phyloP scores from a whole-genome alignment of 140 eudicot genomes.

The Erigeron philadelphicus region DNA sequence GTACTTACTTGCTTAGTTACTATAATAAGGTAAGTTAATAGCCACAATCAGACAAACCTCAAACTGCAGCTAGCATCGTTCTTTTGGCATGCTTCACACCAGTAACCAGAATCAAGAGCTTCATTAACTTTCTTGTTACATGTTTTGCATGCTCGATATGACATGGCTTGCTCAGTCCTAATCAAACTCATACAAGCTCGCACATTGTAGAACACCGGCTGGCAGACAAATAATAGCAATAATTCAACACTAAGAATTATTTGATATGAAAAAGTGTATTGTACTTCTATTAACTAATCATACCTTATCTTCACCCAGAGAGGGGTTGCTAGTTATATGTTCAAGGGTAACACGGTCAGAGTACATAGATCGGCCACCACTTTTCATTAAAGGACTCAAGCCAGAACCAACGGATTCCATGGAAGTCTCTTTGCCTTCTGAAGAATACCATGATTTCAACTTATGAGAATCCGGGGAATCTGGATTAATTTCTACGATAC shows the following conservation, averaged over 20 bases:
- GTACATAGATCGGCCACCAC: constrained; percentile 59
- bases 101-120: constrained; percentile 76
- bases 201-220: constrained; percentile 66
- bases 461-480: constrained; percentile 71
- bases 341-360: constrained; percentile 63
- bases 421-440: constrained; percentile 78
- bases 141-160: constrained; percentile 87
- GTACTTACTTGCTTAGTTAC: not conserved
- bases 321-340: constrained; percentile 61
- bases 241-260: not conserved
- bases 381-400: constrained; percentile 40
- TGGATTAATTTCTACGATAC: constrained; percentile 59
- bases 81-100: constrained; percentile 92
- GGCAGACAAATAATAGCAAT: constrained; percentile 10
- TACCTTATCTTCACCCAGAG: constrained; percentile 85
- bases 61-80: constrained; percentile 57
- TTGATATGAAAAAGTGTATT: not conserved
- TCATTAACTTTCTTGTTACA: constrained; percentile 88
- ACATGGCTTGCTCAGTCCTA: constrained; percentile 78
- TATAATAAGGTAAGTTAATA: not conserved
- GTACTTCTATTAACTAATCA: not conserved
- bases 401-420: constrained; percentile 71
- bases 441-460: constrained; percentile 69
- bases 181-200: constrained; percentile 66
- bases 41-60: constrained; percentile 38